Evolutionary conservation across 805 yeast species (phyloP), one percentile per base, ranked within the genome.

Genomic region (Kodamaea fukazawae): DNA sequence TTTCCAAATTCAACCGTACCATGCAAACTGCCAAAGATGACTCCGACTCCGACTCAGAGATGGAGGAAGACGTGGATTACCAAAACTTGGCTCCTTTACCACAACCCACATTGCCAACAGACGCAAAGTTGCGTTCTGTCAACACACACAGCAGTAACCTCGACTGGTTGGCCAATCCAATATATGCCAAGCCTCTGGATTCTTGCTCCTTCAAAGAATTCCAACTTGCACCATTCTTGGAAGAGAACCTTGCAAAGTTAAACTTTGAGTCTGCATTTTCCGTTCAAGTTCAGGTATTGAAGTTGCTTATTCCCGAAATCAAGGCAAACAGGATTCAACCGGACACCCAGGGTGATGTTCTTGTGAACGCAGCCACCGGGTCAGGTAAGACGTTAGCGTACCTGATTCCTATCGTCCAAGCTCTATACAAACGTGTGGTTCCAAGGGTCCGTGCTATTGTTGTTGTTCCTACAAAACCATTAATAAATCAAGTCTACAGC

Each of bases 331-430:
- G 55, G 29, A 48, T 73, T 14, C 60, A 61, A 13, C 83, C 86
- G 1, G 78, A 71, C 39, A 68, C 76, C 30, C 67, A 70, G 41
- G 91, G 91, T 16, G 96, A 93, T 61, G 60, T 89, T 13, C 67
- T 91, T 32, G 96, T 91, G 4, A 90, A 91, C 61, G 96, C 99
- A 2, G 78, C 95, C 8, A 91, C 99, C 0, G 99, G 99, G 31
- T 85, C 96, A 0, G 99, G 99, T 53, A 91, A 91, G 57, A 91
- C 99, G 0, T 67, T 93, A 40, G 95, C 96, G 2, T 91, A 91
- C 54, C 72, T 80, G 36, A 72, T 91, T 2, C 98, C 99, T 1
- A 74, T 93, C 6, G 71, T 93, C 2, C 89, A 90, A 45, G 65
- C 79, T 2, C 67, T 91, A 38, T 64, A 71, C 11, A 60, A 64